Evolutionary conservation across 306 rosid species (phyloP).

Genomic region (Dryas drummondii): DNA sequence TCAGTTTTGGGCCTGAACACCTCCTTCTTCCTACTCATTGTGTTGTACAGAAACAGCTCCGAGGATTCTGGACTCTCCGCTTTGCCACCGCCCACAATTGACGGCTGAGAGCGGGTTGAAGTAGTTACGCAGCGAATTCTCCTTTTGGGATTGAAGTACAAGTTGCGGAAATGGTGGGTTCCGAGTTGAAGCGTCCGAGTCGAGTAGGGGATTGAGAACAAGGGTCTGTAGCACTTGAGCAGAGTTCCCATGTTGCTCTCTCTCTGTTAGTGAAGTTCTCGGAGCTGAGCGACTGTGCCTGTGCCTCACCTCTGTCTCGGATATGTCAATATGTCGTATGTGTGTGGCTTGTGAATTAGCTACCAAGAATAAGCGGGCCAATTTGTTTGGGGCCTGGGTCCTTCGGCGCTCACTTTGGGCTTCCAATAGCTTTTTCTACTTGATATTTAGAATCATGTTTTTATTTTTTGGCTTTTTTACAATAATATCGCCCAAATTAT

Average conservation of each 20-base stretch:
- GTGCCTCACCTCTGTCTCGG: neutral
- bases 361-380: neutral
- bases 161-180: slow-evolving; percentile 18
- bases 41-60: slow-evolving; percentile 78
- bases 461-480: too few relatives aligned
- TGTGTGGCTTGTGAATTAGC: neutral
- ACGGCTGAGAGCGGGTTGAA: slow-evolving; percentile 43
- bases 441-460: too few relatives aligned
- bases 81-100: slow-evolving; percentile 10
- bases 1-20: slow-evolving; percentile 68
- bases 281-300: neutral
- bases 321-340: neutral
- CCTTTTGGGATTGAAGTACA: slow-evolving; percentile 22
- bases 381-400: neutral
- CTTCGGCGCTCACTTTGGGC: neutral
- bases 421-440: neutral
- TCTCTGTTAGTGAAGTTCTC: neutral
- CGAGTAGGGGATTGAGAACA: slow-evolving; percentile 27
- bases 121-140: slow-evolving; percentile 33
- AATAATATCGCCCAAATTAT: too few relatives aligned
- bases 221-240: slow-evolving; percentile 62
- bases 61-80: slow-evolving; percentile 24
- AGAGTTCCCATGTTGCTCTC: slow-evolving; percentile 51
- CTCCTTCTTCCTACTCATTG: slow-evolving; percentile 71
- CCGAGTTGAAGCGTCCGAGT: slow-evolving; percentile 33